Conservation (phyloP, 1,284 basidiomycete genomes). For the Wolfiporia cocos region DNA sequence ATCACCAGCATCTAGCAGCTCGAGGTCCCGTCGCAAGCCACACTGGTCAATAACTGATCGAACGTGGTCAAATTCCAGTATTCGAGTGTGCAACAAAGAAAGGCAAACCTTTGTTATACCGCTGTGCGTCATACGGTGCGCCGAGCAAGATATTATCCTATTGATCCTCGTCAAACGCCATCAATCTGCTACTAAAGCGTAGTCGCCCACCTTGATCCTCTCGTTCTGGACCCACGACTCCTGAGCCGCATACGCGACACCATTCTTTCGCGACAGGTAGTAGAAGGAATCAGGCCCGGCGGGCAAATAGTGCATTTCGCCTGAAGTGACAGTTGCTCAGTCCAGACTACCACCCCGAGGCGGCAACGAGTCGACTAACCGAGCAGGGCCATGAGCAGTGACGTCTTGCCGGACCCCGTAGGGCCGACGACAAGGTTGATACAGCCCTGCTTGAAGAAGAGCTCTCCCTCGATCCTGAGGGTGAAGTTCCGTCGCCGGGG, state of each 20-base stretch:
- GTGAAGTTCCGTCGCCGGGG: slow-evolving; percentile 37
- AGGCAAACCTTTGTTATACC: background rate
- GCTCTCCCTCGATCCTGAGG: slow-evolving; percentile 42
- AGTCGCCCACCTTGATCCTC: slow-evolving; percentile 29
- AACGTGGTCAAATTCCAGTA: slow-evolving; percentile 48
- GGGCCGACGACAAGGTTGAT: slow-evolving; percentile 61
- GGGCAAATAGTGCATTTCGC: slow-evolving; percentile 52
- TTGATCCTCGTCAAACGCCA: too few species aligned
- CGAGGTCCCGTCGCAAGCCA: slow-evolving; percentile 53
- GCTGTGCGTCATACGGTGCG: slow-evolving; percentile 8
- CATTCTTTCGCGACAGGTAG: slow-evolving; percentile 53
- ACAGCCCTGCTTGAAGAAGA: slow-evolving; percentile 48
- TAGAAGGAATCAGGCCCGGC: slow-evolving; percentile 48
- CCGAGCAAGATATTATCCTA: slow-evolving; percentile 40
- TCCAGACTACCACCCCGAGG: slow-evolving; percentile 13
- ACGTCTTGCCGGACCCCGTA: slow-evolving; percentile 45
- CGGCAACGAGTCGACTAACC: too few species aligned
- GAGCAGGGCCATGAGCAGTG: slow-evolving; percentile 44
- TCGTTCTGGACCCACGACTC: slow-evolving; percentile 41
- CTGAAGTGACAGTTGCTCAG: slow-evolving; percentile 21
- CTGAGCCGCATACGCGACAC: slow-evolving; percentile 68
- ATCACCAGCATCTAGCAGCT: slow-evolving; percentile 64
- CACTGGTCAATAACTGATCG: slow-evolving; percentile 55
- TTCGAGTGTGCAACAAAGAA: slow-evolving; percentile 24
- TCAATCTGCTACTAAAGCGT: too few species aligned